Evolutionary conservation across 2,329 filamentous ascomycete genomes (phyloP).

Genomic region (Scleromitrula shiraiana): DNA sequence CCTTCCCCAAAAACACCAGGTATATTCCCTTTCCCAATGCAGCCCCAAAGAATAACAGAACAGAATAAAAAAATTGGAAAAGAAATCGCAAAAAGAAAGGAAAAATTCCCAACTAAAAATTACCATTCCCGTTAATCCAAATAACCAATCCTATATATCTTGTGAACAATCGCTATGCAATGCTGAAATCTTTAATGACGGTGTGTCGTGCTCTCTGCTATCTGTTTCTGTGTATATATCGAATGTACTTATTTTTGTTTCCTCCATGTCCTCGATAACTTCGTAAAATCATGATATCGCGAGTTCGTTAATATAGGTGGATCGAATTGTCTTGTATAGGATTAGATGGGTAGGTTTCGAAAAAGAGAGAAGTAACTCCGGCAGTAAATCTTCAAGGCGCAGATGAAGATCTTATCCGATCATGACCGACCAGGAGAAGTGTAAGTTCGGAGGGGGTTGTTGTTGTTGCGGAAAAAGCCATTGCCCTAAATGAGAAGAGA

Average conservation of each 20-base stretch:
- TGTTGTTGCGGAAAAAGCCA: slow-evolving; percentile 24
- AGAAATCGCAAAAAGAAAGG: slow-evolving; percentile 11
- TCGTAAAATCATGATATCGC: slow-evolving; percentile 25
- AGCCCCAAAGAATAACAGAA: too few relatives aligned
- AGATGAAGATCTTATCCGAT: slow-evolving; percentile 22
- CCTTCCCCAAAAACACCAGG: slow-evolving; percentile 25
- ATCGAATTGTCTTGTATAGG: slow-evolving; percentile 17
- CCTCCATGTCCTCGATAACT: slow-evolving; percentile 28
- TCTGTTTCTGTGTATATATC: slow-evolving; percentile 12
- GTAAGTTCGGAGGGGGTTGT: slow-evolving; percentile 29
- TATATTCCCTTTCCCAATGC: slow-evolving; percentile 29
- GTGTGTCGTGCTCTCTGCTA: slow-evolving; percentile 12
- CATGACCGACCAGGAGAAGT: slow-evolving; percentile 27
- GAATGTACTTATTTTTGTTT: slow-evolving; percentile 13
- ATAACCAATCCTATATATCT: slow-evolving; percentile 22
- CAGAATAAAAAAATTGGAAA: slow-evolving; percentile 10
- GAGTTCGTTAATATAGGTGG: slow-evolving; percentile 16
- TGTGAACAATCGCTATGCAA: slow-evolving; percentile 22
- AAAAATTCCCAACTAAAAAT: slow-evolving; percentile 13
- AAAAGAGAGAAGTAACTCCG: slow-evolving; percentile 5
- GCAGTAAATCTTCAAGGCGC: slow-evolving; percentile 18
- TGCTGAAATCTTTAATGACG: slow-evolving; percentile 21
- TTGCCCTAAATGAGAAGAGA: slow-evolving; percentile 28
- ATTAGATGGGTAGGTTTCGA: slow-evolving; percentile 8
- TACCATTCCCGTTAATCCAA: slow-evolving; percentile 19